Conservation (phyloP, 495 filamentous ascomycete species). For the Wilcoxina mikolae region DNA sequence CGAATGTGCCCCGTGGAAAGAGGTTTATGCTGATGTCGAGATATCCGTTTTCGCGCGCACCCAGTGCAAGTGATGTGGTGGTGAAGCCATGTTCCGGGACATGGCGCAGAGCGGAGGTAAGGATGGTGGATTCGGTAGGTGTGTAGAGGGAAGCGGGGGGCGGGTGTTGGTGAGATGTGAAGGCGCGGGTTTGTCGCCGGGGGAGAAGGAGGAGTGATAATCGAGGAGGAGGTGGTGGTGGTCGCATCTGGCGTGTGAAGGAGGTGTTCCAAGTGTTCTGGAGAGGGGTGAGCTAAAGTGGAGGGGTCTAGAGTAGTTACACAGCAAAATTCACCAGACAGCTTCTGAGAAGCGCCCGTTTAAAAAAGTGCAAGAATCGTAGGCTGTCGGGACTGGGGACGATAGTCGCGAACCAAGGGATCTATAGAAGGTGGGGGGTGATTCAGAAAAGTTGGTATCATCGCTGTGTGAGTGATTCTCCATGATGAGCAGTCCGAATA, state of each 20-base stretch:
- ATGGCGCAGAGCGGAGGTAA: conserved; percentile 61
- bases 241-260: not conserved
- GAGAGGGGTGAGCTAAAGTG: no score
- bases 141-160: conserved; percentile 48
- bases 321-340: no score
- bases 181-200: not conserved
- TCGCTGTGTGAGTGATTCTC: no score
- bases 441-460: no score
- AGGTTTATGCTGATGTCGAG: conserved; percentile 73
- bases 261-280: no score
- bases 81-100: conserved; percentile 78
- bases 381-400: no score
- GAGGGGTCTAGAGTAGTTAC: no score
- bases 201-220: not conserved
- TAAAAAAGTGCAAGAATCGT: no score
- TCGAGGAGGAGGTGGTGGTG: not conserved
- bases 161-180: conserved; percentile 46
- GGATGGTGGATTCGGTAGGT: conserved; percentile 57
- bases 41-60: conserved; percentile 69
- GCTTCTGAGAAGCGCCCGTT: no score
- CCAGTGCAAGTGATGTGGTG: conserved; percentile 49
- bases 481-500: no score
- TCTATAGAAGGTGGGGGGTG: no score
- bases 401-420: no score
- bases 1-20: conserved; percentile 63